These are phyloP conservation scores for Umbellularia californica DNA, from an alignment of 164 flowering plant genomes.

Conservation along the genomic window DNA sequence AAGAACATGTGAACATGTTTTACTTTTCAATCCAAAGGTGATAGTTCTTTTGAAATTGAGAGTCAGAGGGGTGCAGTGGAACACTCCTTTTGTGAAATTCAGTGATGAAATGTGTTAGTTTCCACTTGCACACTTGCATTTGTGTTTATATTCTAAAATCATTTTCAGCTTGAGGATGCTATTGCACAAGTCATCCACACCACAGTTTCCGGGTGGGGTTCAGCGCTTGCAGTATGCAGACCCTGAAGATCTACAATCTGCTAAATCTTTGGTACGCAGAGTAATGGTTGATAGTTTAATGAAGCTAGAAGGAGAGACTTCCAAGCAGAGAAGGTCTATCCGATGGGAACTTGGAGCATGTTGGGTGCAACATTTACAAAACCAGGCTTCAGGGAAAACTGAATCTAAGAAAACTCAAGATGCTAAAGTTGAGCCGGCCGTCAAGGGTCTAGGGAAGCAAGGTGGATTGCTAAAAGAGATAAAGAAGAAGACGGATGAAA, in stretches of 20 bases:
- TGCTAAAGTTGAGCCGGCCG: conserved; percentile 67
- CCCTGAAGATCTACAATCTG: conserved; percentile 41
- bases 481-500: conserved; percentile 63
- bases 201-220: conserved; percentile 36
- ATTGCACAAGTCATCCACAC: conserved; percentile 61
- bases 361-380: conserved; percentile 96
- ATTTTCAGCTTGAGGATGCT: conserved; percentile 73
- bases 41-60: background rate
- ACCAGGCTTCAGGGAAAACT: conserved; percentile 67
- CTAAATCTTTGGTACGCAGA: conserved; percentile 50
- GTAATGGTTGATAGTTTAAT: conserved; percentile 56
- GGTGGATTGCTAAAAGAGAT: conserved; percentile 81
- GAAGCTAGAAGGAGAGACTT: conserved; percentile 55
- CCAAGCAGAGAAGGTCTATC: conserved; percentile 42
- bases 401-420: conserved; percentile 72
- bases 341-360: conserved; percentile 99
- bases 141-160: conserved; percentile 3
- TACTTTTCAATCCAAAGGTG: background rate
- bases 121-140: background rate
- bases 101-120: too few species aligned
- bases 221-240: conserved; percentile 44
- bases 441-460: conserved; percentile 97
- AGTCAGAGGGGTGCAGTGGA: too few species aligned
- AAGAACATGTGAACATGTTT: background rate
- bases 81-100: too few species aligned